Base-by-base conservation (phyloP, 73 alveolate species). In the Halteria grandinella region DNA sequence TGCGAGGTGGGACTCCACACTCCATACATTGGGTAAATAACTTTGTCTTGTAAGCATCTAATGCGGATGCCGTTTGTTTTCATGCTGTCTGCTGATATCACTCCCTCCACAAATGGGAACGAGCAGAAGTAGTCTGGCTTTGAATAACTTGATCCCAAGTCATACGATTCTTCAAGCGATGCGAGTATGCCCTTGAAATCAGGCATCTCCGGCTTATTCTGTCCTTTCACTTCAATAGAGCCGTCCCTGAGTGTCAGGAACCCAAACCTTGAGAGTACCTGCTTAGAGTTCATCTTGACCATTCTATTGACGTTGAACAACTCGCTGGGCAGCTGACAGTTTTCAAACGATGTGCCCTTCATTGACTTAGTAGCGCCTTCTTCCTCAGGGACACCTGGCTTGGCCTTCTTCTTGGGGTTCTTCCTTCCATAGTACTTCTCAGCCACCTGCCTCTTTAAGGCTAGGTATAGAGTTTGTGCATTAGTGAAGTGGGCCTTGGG, bases 21-120 rank as follows among this genome's bases (percentile, higher is more conserved):
- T 25, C 91, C 91, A 60, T 82, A 82, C 33, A 55, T 48, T 3
- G 91, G 91, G 55, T 82, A 82, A 24, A 82, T 57, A 31, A 54
- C 29, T 32, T 47, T 36, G 18, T 70, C 74, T 10, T 44, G 31
- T 20, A 80, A 57, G 18, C 75, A 23, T 41, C 49, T 48, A 40
- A 80, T 53, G n/a, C 39, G 58, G 45, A 80, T 58, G 4, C 91
- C 91, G 21, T 80, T 41, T 32, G 79, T 80, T 36, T 47, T 58
- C 47, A 49, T 41, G n/a, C 63, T 59, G 4, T 80, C 85, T 15
- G 50, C 29, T 1, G 58, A 24, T 3, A 66, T 31, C 25, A 79
- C 8, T 17, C 89, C 89, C 17, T 64, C 77, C 18, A 79, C 14
- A 47, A 79, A 60, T n/a, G 71, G 76, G 17, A 37, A 40, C 1